Evolutionary conservation across 177 flowering plant species (phyloP), one percentile per base, ranked within the genome.

Genomic region (Vitis hybrid): DNA sequence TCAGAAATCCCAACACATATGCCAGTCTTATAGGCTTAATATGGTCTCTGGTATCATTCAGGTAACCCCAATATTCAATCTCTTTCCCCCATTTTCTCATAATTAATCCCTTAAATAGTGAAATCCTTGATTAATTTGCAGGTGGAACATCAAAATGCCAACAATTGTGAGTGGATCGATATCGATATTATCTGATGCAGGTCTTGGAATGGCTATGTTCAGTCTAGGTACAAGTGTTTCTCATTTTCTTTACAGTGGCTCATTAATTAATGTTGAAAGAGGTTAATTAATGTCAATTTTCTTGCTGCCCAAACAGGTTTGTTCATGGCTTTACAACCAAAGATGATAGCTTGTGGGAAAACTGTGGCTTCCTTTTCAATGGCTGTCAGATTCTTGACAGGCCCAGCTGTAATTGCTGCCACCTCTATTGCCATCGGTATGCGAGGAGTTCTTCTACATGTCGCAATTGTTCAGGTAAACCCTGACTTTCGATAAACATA

Each of bases 201-300:
- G 88, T 31, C 66, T 87, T 10, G 90, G 90, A 60, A 83, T 85
- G 88, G 88, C 88, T 53, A 87, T 87, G 88, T 87, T 87, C 80
- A 86, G 88, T 76, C 84, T 86, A 55, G 90, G 90, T 86, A 80
- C 0, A 1, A 22, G 24, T 22, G 0, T 22, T 22, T 22, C 24
- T 22, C 24, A 22, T 22, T 22, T 22, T 22, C 24, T 22, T 22
- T 2, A 22, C 24, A 22, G 24, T 22, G 24, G 9, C 11, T 5
- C 22, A 15, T n/a, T 31, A 14, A 62, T 62, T 6, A 15, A 22
- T 11, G 11, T 61, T 14, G 13, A 15, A 17, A 54, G 57, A 58
- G 18, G 4, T 58, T 19, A 17, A 58, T 18, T 18, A 18, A 18
- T 58, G 7, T 18, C 10, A 6, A 17, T 17, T 17, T 18, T n/a